A percentile compares a stretch with the other conserved stretches of the same genome.
These are phyloP conservation scores for Calendula officinalis DNA, from an alignment of 129 eudicot species.

Conservation along the genomic window DNA sequence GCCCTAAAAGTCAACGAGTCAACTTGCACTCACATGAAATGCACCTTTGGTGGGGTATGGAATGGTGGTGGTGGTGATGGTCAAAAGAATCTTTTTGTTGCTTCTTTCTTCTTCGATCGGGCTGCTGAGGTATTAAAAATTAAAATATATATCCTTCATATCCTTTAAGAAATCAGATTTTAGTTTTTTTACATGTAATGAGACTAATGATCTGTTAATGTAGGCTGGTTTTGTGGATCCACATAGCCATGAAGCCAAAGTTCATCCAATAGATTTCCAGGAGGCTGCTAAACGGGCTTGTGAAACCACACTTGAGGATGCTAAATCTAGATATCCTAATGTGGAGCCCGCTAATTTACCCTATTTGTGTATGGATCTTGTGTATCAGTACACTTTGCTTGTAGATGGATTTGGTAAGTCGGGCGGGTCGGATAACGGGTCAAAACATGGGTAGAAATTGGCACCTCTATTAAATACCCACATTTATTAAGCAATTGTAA, in stretches of 20 bases:
- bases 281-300: constrained; percentile 85
- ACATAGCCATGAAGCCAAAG: constrained; percentile 57
- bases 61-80: constrained; percentile 99
- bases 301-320: constrained; percentile 56
- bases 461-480: no score
- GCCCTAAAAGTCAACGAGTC: constrained; percentile 76
- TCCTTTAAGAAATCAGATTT: neutral
- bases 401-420: constrained; percentile 95
- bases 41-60: constrained; percentile 99
- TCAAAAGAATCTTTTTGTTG: constrained; percentile 91
- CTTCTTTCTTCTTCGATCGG: constrained; percentile 94
- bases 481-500: no score
- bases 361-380: constrained; percentile 96
- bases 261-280: constrained; percentile 68
- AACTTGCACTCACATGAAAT: constrained; percentile 91
- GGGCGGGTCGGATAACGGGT: neutral
- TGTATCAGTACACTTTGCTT: constrained; percentile 82
- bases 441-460: neutral
- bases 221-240: constrained; percentile 88
- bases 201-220: constrained; percentile 9
- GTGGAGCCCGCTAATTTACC: constrained; percentile 63
- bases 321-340: constrained; percentile 49
- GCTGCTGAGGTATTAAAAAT: constrained; percentile 81
- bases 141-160: neutral
- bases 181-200: neutral